These are phyloP conservation scores for Phytophthora ramorum DNA, from an alignment of 352 stramenopile species.

Conservation along the genomic window DNA sequence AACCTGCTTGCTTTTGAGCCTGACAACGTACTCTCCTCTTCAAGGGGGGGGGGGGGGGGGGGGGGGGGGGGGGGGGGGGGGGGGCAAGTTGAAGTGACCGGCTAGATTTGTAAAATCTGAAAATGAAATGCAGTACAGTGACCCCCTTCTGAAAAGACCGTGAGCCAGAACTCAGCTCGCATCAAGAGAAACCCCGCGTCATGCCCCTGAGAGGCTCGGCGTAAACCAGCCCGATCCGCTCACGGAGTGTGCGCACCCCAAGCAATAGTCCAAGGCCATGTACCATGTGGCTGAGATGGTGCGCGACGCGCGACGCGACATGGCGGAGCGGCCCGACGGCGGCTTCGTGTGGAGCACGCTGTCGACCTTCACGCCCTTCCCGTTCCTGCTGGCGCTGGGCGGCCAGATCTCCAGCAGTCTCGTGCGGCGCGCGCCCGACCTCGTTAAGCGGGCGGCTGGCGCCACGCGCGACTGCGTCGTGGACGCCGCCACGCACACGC, in stretches of 20 bases:
- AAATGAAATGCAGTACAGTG: neutral
- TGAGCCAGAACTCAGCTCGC: too few relatives aligned
- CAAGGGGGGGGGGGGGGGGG: too few relatives aligned
- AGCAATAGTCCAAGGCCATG: conserved; percentile 40
- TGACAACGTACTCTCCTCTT: too few relatives aligned
- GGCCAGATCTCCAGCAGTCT: conserved; percentile 78
- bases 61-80: too few relatives aligned
- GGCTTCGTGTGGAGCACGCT: conserved; percentile 47
- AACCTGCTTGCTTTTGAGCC: too few relatives aligned
- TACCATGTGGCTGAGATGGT: conserved; percentile 89
- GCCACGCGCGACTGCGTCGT: conserved; percentile 71
- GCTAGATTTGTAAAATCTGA: neutral
- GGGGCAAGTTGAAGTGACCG: neutral
- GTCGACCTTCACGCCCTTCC: conserved; percentile 78
- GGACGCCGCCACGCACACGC: conserved; percentile 58
- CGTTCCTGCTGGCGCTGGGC: conserved; percentile 73
- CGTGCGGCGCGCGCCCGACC: conserved; percentile 76
- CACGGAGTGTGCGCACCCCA: too few relatives aligned
- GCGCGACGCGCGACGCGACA: conserved; percentile 78
- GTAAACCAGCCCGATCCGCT: too few relatives aligned
- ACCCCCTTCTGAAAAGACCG: neutral
- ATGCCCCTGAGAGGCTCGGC: too few relatives aligned
- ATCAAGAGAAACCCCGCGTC: too few relatives aligned
- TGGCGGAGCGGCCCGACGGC: conserved; percentile 76
- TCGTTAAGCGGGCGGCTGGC: conserved; percentile 75